A percentile compares a stretch with the other conserved stretches of the same genome.
Evolutionary conservation across 306 rosid genomes (phyloP).

Genomic region (Malus asiatica): DNA sequence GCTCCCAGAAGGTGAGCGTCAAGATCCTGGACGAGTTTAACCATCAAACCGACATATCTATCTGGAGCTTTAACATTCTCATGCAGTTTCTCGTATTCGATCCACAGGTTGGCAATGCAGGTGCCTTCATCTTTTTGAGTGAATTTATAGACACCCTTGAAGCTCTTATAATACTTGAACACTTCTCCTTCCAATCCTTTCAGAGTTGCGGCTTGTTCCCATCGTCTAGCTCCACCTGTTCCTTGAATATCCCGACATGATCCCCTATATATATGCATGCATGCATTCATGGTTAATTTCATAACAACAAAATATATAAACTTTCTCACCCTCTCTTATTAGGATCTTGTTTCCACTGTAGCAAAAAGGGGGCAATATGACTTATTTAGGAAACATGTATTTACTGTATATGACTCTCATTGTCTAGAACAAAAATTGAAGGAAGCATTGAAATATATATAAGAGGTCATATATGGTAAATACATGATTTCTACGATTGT

Average conservation of each 20-base stretch:
- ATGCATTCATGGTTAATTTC: neutral
- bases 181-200: slow-evolving; percentile 29
- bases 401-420: too few relatives aligned
- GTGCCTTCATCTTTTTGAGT: slow-evolving; percentile 9
- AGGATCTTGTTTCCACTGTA: too few relatives aligned
- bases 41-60: slow-evolving; percentile 22
- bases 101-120: slow-evolving; percentile 1
- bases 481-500: too few relatives aligned
- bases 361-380: too few relatives aligned
- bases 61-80: slow-evolving; percentile 19
- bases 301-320: neutral
- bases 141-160: slow-evolving; percentile 2
- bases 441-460: too few relatives aligned
- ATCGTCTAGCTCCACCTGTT: slow-evolving; percentile 22
- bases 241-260: slow-evolving; percentile 14
- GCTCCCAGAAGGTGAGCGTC: slow-evolving; percentile 19
- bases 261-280: slow-evolving; percentile 13
- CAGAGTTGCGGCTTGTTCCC: neutral
- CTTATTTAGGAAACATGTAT: too few relatives aligned
- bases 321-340: too few relatives aligned
- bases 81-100: slow-evolving; percentile 29
- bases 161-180: slow-evolving; percentile 19
- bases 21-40: slow-evolving; percentile 16
- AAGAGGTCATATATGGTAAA: too few relatives aligned
- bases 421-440: too few relatives aligned